phyloP scores from a whole-genome alignment of 1,139 yeast genomes.

The Debaryomyces sp. region DNA sequence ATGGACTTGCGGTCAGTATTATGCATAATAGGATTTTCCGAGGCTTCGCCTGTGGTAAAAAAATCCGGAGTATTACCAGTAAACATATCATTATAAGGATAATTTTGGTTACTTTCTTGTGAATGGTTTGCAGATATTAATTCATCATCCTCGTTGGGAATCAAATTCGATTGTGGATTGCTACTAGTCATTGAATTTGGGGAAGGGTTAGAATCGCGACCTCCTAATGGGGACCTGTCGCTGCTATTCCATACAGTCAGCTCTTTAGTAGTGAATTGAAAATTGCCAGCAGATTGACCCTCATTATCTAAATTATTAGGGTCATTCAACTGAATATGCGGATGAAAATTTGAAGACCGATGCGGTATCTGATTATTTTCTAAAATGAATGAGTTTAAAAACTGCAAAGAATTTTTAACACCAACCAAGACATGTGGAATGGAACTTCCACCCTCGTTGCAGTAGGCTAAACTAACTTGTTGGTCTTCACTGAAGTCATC shows the following conservation, averaged over 20 bases:
- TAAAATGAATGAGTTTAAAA: slow-evolving; percentile 54
- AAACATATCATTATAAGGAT: slow-evolving; percentile 23
- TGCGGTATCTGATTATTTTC: slow-evolving; percentile 33
- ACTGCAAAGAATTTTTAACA: slow-evolving; percentile 51
- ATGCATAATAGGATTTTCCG: slow-evolving; percentile 16
- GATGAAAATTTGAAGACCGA: slow-evolving; percentile 14
- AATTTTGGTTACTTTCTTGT: slow-evolving; percentile 6
- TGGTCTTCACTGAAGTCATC: slow-evolving; percentile 84
- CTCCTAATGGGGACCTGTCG: slow-evolving; percentile 26
- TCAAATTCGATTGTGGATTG: slow-evolving; percentile 13
- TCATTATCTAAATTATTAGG: slow-evolving; percentile 14
- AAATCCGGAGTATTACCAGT: slow-evolving; percentile 36
- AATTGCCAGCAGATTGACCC: slow-evolving; percentile 17
- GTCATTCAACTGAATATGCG: slow-evolving; percentile 19
- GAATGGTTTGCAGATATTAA: slow-evolving; percentile 14
- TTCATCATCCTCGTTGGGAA: slow-evolving; percentile 8
- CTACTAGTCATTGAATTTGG: slow-evolving; percentile 24
- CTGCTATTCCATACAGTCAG: slow-evolving; percentile 28
- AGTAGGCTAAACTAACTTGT: slow-evolving; percentile 69
- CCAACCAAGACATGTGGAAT: slow-evolving; percentile 62
- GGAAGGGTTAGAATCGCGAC: slow-evolving; percentile 27
- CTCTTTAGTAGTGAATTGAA: slow-evolving; percentile 20
- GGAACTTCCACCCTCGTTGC: slow-evolving; percentile 53
- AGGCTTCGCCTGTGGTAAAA: slow-evolving; percentile 27
- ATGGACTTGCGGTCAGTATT: slow-evolving; percentile 7